These are phyloP conservation scores for Borovskyia barvae DNA, from an alignment of 208 protist species.

Conservation along the genomic window DNA sequence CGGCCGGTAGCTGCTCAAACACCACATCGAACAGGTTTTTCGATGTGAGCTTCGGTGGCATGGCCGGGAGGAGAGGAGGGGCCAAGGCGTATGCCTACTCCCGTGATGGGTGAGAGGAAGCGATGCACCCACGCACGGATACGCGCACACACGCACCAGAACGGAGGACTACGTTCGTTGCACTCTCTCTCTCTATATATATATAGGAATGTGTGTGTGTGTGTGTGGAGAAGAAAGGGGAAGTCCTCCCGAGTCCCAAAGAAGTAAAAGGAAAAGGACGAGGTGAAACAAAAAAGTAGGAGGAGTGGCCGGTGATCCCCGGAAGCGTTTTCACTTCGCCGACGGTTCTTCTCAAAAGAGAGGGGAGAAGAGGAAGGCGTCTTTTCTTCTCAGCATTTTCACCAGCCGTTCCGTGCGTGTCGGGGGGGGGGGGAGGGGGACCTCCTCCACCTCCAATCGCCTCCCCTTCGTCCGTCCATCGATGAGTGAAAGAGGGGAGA, in stretches of 20 bases:
- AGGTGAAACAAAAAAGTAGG: not conserved
- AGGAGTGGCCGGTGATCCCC: not conserved
- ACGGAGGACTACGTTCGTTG: too few relatives aligned
- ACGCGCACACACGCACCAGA: too few relatives aligned
- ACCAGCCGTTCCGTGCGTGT: too few relatives aligned
- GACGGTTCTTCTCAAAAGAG: not conserved
- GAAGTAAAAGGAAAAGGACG: not conserved
- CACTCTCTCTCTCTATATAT: not conserved
- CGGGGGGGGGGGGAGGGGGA: too few relatives aligned
- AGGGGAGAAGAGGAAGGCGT: too few relatives aligned
- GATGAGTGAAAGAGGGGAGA: too few relatives aligned
- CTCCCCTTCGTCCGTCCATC: too few relatives aligned
- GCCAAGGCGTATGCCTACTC: not conserved
- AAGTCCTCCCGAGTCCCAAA: too few relatives aligned
- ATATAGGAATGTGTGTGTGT: not conserved
- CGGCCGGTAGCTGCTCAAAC: conserved; percentile 59
- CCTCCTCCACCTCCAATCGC: too few relatives aligned
- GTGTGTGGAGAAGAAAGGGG: not conserved
- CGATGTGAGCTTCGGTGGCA: conserved; percentile 43
- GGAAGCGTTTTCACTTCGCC: not conserved
- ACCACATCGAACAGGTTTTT: conserved; percentile 78
- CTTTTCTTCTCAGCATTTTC: too few relatives aligned
- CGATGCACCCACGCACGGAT: not conserved
- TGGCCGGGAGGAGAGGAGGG: too few relatives aligned
- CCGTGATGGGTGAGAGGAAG: not conserved